Conservation (phyloP, 1,139 yeast species). For the Hyphopichia pseudoburtonii region DNA sequence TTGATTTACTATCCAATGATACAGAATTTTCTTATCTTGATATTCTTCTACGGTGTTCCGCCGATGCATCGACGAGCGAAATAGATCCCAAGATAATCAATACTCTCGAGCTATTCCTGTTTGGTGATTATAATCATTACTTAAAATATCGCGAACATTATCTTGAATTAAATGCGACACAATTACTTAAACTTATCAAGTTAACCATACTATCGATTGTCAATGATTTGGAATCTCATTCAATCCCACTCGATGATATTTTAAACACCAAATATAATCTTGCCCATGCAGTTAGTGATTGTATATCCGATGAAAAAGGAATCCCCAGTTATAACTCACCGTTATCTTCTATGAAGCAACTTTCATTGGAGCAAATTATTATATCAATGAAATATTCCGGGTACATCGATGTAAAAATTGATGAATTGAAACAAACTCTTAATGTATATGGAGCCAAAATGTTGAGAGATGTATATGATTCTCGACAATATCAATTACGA, state of each 20-base stretch:
- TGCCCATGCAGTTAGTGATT: constrained; percentile 9
- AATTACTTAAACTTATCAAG: constrained; percentile 24
- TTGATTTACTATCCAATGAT: not conserved
- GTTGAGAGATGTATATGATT: constrained; percentile 34
- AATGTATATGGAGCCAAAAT: constrained; percentile 17
- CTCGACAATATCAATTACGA: constrained; percentile 16
- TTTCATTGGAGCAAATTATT: constrained; percentile 19
- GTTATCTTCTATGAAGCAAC: too few relatives aligned
- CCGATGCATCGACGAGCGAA: not conserved
- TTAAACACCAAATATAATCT: constrained; percentile 20
- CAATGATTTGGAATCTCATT: constrained; percentile 24
- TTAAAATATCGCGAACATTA: constrained; percentile 16
- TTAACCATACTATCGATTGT: constrained; percentile 27
- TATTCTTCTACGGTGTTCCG: not conserved
- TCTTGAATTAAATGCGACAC: constrained; percentile 13
- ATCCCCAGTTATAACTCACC: not conserved
- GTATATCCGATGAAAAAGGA: constrained; percentile 2
- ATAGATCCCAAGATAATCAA: constrained; percentile 8
- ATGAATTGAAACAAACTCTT: constrained; percentile 22
- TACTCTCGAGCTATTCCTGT: constrained; percentile 39
- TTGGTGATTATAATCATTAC: constrained; percentile 33
- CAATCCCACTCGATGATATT: constrained; percentile 13
- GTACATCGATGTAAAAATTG: constrained; percentile 26
- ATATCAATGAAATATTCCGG: constrained; percentile 25
- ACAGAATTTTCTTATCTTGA: not conserved